A percentile compares a stretch with the other conserved stretches of the same genome.
These are phyloP conservation scores for Suillus occidentalis DNA, from an alignment of 768 basidiomycete genomes.

Conservation along the genomic window DNA sequence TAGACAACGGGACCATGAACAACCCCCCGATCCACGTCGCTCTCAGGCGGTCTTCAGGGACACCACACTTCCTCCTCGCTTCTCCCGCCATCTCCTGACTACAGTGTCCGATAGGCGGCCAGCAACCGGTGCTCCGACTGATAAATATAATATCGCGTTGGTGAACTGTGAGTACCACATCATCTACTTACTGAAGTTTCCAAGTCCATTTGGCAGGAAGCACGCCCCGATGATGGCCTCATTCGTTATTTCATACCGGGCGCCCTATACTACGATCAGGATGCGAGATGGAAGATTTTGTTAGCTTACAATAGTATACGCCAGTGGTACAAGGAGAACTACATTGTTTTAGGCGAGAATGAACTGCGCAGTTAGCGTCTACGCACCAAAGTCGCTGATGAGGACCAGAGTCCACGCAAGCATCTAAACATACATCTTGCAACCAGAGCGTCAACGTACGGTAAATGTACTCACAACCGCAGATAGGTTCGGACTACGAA, in stretches of 20 bases:
- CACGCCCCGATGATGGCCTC: background rate
- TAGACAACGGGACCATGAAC: conserved; percentile 48
- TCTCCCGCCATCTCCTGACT: conserved; percentile 44
- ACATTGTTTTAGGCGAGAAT: background rate
- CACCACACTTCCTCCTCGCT: conserved; percentile 53
- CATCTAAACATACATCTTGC: conserved; percentile 33
- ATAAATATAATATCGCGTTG: background rate
- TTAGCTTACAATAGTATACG: conserved; percentile 60
- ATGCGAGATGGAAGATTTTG: too few relatives aligned
- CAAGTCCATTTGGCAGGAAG: background rate
- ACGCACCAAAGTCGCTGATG: conserved; percentile 37
- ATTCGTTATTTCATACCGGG: too few relatives aligned
- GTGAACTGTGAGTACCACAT: background rate
- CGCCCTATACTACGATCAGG: too few relatives aligned
- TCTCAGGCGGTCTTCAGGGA: conserved; percentile 62
- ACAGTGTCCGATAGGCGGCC: conserved; percentile 56
- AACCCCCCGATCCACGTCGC: conserved; percentile 44
- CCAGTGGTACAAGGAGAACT: conserved; percentile 57
- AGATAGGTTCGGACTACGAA: conserved; percentile 31
- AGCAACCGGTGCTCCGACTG: conserved; percentile 58
- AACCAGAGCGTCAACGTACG: too few relatives aligned
- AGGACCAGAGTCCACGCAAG: conserved; percentile 36
- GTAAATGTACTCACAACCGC: conserved; percentile 20
- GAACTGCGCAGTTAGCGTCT: background rate
- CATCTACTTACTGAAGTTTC: background rate